A percentile compares a stretch with the other conserved stretches of the same genome.
phyloP scores from a whole-genome alignment of 2,329 filamentous ascomycete species.

The Chaetomium sp. region DNA sequence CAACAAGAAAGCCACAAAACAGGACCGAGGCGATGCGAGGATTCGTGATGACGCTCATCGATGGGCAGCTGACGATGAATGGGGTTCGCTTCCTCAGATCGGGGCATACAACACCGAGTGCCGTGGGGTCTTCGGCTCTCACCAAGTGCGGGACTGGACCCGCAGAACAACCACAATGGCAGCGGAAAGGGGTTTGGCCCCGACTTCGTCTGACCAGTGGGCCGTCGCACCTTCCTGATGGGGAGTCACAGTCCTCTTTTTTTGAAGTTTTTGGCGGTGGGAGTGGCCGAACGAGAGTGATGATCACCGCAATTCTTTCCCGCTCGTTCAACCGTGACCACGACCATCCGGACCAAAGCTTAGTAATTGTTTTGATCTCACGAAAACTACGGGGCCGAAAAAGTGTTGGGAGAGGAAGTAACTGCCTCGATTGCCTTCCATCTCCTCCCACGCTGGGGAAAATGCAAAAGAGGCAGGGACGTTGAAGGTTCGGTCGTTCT shows the following conservation, averaged over 20 bases:
- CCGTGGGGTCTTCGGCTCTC: constrained; percentile 2
- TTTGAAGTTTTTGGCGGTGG: not conserved
- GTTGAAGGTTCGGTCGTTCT: not conserved
- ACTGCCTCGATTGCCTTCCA: not conserved
- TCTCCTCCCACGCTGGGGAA: not conserved
- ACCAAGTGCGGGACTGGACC: not conserved
- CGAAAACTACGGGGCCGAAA: not conserved
- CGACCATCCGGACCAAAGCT: too few relatives aligned
- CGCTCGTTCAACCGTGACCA: not conserved
- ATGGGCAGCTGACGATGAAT: not conserved
- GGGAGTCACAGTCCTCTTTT: not conserved
- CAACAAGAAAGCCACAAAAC: not conserved
- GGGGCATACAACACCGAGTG: not conserved
- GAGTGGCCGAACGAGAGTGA: not conserved
- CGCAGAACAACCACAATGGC: not conserved
- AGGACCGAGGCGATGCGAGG: not conserved
- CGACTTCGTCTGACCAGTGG: constrained; percentile 4
- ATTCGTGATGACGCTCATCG: not conserved
- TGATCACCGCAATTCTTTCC: not conserved
- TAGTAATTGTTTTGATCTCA: not conserved
- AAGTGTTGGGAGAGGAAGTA: not conserved
- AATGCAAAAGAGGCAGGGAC: not conserved
- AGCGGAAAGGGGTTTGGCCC: constrained; percentile 6
- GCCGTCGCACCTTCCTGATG: constrained; percentile 14
- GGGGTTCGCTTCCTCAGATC: constrained; percentile 3